Percentiles rank a stretch among this genome's conserved stretches.
Conservation (phyloP, 345 rosid genomes). For the Eucalyptus polybractea region DNA sequence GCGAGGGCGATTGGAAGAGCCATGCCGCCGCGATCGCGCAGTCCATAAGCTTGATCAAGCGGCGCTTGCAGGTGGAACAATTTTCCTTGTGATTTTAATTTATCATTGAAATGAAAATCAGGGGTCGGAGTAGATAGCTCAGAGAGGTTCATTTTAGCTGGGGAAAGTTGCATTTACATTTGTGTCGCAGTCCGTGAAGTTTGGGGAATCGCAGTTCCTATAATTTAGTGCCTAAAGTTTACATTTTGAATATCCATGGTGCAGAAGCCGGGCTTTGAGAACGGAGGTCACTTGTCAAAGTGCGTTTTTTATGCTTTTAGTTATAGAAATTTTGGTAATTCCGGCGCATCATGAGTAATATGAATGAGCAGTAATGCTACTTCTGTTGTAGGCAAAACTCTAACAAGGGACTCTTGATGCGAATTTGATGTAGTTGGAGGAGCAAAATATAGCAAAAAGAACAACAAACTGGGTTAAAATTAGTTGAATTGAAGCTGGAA, state of each 20-base stretch:
- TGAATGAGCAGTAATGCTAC: background rate
- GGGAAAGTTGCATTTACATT: background rate
- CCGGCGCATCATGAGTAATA: background rate
- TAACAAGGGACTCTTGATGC: background rate
- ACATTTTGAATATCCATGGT: background rate
- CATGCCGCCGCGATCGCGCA: conserved; percentile 91
- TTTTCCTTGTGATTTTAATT: background rate
- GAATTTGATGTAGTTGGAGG: background rate
- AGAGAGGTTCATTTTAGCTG: background rate
- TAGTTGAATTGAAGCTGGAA: background rate
- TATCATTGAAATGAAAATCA: background rate
- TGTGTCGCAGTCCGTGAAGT: background rate
- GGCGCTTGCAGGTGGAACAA: conserved; percentile 62
- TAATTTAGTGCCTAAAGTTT: background rate
- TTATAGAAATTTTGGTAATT: background rate
- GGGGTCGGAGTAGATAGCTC: background rate
- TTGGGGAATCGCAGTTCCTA: background rate
- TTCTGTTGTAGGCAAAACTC: background rate
- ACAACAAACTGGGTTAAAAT: background rate
- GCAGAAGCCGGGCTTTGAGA: background rate
- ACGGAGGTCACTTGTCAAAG: background rate
- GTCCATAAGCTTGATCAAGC: conserved; percentile 83
- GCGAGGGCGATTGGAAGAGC: conserved; percentile 83
- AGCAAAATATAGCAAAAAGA: background rate
- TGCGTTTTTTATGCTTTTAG: background rate